Base-by-base conservation (phyloP, 2,329 filamentous ascomycete genomes). In the Lecanicillium sp. region DNA sequence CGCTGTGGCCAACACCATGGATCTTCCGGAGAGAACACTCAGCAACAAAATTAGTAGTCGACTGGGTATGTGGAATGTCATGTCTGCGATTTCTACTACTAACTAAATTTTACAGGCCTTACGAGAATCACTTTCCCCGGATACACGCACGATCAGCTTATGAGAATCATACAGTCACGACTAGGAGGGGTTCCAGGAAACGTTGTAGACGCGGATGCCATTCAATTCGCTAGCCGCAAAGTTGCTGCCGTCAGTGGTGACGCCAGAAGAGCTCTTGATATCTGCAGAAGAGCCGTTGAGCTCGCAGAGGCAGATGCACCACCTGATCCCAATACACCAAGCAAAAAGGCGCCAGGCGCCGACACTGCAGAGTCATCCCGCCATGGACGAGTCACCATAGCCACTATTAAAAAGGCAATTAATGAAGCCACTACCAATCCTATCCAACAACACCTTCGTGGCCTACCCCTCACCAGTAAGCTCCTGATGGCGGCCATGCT, bases 1-100 rank as follows among this genome's bases (percentile, higher is more conserved):
- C 6, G 94, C 94, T 9, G 92, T 98, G 14, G 94, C 92, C 37
- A 98, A 98, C 60, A 98, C 92, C 17, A 98, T 98, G 92, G 92
- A 98, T 63, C 65, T 98, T 42, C 92, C 92, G 0, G 92, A 98
- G 62, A 75, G 92, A 55, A 98, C 92, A 1, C 70, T 98, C 28
- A 95, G 87, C 63, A 98, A 98, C 67, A 98, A 98, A 61, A 98
- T 98, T 58, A 95, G 87, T 56, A 95, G 87, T 58, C 80, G 92
- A 51, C 65, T 92, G 27, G 85, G 68, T 67, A 53, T 25, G 62
- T 61, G 48, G 18, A 7, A n/a, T n/a, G n/a, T n/a, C n/a, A n/a
- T 9, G 12, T 3, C 6, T 19, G 5, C 5, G 17, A 18, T 5
- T 4, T 20, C n/a, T 14, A 14, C 15, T 11, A 29, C 8, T 11